Evolutionary conservation across 2,329 filamentous ascomycete species (phyloP), one percentile per base, ranked within the genome.

Genomic region (Magnaporthiopsis rhizophila): DNA sequence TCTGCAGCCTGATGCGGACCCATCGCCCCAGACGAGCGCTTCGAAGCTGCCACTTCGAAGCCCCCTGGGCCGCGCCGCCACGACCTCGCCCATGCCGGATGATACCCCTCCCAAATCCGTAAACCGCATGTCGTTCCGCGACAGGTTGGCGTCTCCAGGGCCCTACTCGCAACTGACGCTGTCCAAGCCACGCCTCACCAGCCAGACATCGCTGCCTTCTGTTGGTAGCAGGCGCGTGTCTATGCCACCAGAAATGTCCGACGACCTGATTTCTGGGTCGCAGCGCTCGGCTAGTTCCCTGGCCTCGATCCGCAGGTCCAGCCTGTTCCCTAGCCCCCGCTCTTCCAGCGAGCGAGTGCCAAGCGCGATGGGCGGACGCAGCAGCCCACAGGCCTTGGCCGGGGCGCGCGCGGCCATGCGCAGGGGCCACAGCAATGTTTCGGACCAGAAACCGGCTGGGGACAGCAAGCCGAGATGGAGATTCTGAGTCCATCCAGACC

Each of bases 271-370:
- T 64, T 71, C 69, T 69, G 67, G 66, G 30, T 73, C 69, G 69
- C 74, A 71, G 57, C 80, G 86, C 36, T 81, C 86, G 13, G 81
- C 80, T 58, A 88, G 83, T 71, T 87, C 86, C 3, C 70, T 88
- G 59, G 81, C 83, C 8, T 74, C 76, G 2, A 34, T 18, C 65
- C 76, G 84, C 66, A 80, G 85, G 36, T 77, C 74, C 5, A 86
- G 84, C 69, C 70, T 87, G 65, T 74, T 88, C 28, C 84, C 85
- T 24, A 77, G 81, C 64, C 77, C 80, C 0, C 79, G 72, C 62
- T 64, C 69, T 32, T 69, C 71, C 3, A 74, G 69, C 58, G 69
- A 71, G 26, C 50, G 50, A 18, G 15, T 15, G 24, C 26, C 11
- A n/a, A 56, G 34, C 5, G 62, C 53, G 18, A 9, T 45, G 32